These are phyloP conservation scores for Lepiota venenata DNA, from an alignment of 768 basidiomycete species.

Conservation along the genomic window DNA sequence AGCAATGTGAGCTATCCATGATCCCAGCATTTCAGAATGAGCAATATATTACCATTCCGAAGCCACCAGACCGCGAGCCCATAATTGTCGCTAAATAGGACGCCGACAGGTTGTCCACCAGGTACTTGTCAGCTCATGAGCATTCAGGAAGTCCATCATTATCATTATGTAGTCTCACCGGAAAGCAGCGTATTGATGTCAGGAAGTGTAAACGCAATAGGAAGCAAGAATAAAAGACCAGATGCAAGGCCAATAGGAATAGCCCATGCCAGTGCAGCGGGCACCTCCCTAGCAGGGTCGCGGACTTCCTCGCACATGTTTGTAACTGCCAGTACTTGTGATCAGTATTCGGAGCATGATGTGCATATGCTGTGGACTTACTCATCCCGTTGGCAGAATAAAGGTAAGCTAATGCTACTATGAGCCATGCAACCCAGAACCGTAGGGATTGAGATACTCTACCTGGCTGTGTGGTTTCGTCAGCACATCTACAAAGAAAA, in stretches of 20 bases:
- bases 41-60: slow-evolving; percentile 47
- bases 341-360: background rate
- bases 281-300: slow-evolving; percentile 51
- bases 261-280: slow-evolving; percentile 50
- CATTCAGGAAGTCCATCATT: background rate
- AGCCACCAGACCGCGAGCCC: slow-evolving; percentile 58
- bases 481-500: background rate
- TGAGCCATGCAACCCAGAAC: background rate
- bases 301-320: slow-evolving; percentile 70
- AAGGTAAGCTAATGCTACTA: slow-evolving; percentile 38
- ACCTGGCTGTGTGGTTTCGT: slow-evolving; percentile 26
- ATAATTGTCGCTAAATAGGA: slow-evolving; percentile 62
- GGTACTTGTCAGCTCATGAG: slow-evolving; percentile 33
- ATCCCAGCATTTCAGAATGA: slow-evolving; percentile 2
- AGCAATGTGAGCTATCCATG: slow-evolving; percentile 18
- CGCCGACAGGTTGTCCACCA: slow-evolving; percentile 59
- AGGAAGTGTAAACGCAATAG: slow-evolving; percentile 63
- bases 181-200: slow-evolving; percentile 49
- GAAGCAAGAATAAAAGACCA: slow-evolving; percentile 56
- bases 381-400: slow-evolving; percentile 64
- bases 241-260: slow-evolving; percentile 48
- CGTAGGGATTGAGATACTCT: slow-evolving; percentile 4
- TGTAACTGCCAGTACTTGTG: slow-evolving; percentile 35
- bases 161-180: slow-evolving; percentile 30
- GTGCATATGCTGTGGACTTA: slow-evolving; percentile 18